Evolutionary conservation across 1,139 yeast species (phyloP), one percentile per base, ranked within the genome.

Genomic region (Yamadazyma trypodendri): DNA sequence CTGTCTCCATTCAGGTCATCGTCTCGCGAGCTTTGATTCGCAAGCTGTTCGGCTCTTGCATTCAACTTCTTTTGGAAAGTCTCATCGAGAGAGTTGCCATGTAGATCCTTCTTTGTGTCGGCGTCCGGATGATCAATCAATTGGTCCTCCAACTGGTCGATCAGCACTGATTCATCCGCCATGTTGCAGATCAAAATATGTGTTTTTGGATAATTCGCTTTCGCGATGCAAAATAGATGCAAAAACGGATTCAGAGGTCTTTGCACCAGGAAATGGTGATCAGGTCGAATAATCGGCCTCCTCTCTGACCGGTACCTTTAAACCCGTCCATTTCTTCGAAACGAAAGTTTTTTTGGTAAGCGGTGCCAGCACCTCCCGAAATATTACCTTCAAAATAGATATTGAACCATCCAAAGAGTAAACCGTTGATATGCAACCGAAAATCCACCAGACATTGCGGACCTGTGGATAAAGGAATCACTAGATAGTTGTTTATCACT

Each of bases 261-360:
- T n/a, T n/a, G 13, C 16, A 3, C 42, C 42, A 39, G 4, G 24
- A 35, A 50, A 38, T 2, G 6, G 21, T 28, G 5, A 43, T 18
- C 6, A 22, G 51, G 24, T 78, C 81, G 52, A 85, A 83, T 10
- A 75, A 48, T 40, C 65, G 65, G 4, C 63, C 41, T 0, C 95
- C 94, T 36, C 72, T 71, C 34, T 66, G 65, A 12, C 55, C 50
- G 0, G 81, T 68, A 1, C 95, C 96, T 44, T 72, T 72, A 48
- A 69, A 71, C 1, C 96, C 96, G 53, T 88, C 96, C 17, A 17
- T 51, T 24, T 24, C 13, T 6, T 28, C 23, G 20, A 34, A 34
- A 10, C 5, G 5, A 17, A 32, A 18, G 3, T 6, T 18, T 25
- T 34, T 24, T 7, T 12, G 20, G 9, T 9, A n/a, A n/a, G n/a